Conservation (phyloP, 164 flowering plant species). For the Pachysandra terminalis region DNA sequence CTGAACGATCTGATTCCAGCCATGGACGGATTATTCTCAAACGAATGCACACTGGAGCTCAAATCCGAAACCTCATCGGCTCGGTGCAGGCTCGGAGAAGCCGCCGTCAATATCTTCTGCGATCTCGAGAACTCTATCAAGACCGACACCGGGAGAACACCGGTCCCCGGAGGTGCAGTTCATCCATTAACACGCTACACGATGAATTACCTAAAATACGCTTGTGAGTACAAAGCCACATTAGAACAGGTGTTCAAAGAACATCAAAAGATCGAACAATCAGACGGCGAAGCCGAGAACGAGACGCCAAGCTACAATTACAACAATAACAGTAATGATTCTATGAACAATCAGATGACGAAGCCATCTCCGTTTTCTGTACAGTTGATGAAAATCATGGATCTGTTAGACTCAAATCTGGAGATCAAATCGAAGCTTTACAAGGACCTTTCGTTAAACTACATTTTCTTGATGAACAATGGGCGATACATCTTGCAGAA, state of each 20-base stretch:
- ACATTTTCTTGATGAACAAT: slow-evolving; percentile 89
- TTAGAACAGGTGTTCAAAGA: slow-evolving; percentile 55
- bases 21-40: slow-evolving; percentile 19
- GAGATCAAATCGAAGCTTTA: slow-evolving; percentile 68
- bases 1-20: slow-evolving; percentile 36
- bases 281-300: slow-evolving; percentile 20
- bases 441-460: slow-evolving; percentile 50
- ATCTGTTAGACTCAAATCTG: slow-evolving; percentile 53
- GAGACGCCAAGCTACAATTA: not conserved
- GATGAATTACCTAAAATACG: slow-evolving; percentile 68
- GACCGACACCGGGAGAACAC: slow-evolving; percentile 48
- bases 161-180: slow-evolving; percentile 84
- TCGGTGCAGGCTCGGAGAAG: slow-evolving; percentile 45
- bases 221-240: slow-evolving; percentile 70
- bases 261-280: slow-evolving; percentile 31
- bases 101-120: slow-evolving; percentile 51
- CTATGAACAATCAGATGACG: not conserved
- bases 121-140: slow-evolving; percentile 77
- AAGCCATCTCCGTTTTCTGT: slow-evolving; percentile 40
- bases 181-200: slow-evolving; percentile 87
- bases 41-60: slow-evolving; percentile 33
- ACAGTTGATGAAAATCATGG: slow-evolving; percentile 53
- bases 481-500: slow-evolving; percentile 79
- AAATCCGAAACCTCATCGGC: slow-evolving; percentile 36
- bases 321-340: too few species aligned